Conservation (phyloP, 768 basidiomycete genomes). For the Boletales sp. region DNA sequence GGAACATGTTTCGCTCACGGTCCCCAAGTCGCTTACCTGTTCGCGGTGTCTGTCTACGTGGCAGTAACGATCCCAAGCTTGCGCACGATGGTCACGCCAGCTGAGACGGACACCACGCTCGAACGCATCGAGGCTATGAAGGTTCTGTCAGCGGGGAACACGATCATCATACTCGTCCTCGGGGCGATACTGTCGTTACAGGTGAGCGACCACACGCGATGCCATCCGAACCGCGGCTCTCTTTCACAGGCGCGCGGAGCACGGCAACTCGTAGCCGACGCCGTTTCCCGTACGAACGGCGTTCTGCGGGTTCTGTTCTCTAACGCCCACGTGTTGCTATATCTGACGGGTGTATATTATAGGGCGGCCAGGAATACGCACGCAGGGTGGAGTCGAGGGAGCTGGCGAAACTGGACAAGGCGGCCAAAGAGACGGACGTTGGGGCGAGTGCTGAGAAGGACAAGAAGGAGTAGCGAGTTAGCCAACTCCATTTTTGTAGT, state of each 20-base stretch:
- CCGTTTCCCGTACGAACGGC: background rate
- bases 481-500: constrained; percentile 25
- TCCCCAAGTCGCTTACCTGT: constrained; percentile 63
- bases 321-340: constrained; percentile 6
- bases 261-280: too few relatives aligned
- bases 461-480: constrained; percentile 27
- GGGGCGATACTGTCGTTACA: constrained; percentile 66
- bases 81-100: constrained; percentile 67
- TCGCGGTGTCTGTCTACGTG: constrained; percentile 75
- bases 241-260: constrained; percentile 4
- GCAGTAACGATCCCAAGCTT: constrained; percentile 77
- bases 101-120: constrained; percentile 49
- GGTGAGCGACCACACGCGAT: constrained; percentile 40
- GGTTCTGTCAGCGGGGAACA: constrained; percentile 82
- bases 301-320: constrained; percentile 7
- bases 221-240: background rate
- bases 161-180: constrained; percentile 71
- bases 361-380: constrained; percentile 88
- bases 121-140: constrained; percentile 78
- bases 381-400: constrained; percentile 52
- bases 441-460: constrained; percentile 23
- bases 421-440: constrained; percentile 25
- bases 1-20: too few relatives aligned
- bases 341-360: constrained; percentile 13
- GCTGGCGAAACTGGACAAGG: constrained; percentile 37